Evolutionary conservation across 179 eudicot species (phyloP), one percentile per base, ranked within the genome.

Genomic region (Spergularia azorica): DNA sequence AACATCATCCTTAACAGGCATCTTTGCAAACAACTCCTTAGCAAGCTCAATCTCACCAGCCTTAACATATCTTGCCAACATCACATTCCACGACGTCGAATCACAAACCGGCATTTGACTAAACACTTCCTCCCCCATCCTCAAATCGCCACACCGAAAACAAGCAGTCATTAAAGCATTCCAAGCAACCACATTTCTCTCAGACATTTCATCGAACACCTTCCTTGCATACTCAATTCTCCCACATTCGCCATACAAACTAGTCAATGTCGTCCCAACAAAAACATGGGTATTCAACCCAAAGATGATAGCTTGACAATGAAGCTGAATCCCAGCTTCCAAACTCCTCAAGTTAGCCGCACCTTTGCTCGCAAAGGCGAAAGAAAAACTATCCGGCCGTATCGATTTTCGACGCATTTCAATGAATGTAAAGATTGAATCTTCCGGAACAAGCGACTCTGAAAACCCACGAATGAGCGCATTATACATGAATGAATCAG

Each of bases 201-300:
- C 85, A 67, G 74, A 63, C 82, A 92, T 90, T 88, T 90, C 89
- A 18, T 86, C 92, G 41, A 92, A 92, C 88, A 87, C 83, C 79
- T 87, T 88, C 64, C 71, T 10, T 57, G 92, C 91, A 81, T 50
- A 78, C 3, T 32, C 81, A 70, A 80, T 43, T 58, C 72, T 62
- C 63, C 87, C 90, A 70, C 94, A 90, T 74, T 92, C 94, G 3
- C 85, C 94, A 60, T 92, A 90, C 91, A 87, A 81, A 70, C 90
- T 91, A 14, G 82, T 57, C 79, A 90, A 63, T 5, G 94, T 92
- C 6, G 97, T 90, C 63, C 91, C 94, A 43, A 88, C 94, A 81
- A 88, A 90, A 61, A 90, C 26, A 84, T 91, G 94, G 79, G 82
- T 72, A 76, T 70, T 50, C 11, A 84, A 80, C 58, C 91, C 91